Percentiles rank a stretch among this genome's conserved stretches.
Evolutionary conservation across 306 rosid species (phyloP).

Genomic region (Vigna nakashimae): DNA sequence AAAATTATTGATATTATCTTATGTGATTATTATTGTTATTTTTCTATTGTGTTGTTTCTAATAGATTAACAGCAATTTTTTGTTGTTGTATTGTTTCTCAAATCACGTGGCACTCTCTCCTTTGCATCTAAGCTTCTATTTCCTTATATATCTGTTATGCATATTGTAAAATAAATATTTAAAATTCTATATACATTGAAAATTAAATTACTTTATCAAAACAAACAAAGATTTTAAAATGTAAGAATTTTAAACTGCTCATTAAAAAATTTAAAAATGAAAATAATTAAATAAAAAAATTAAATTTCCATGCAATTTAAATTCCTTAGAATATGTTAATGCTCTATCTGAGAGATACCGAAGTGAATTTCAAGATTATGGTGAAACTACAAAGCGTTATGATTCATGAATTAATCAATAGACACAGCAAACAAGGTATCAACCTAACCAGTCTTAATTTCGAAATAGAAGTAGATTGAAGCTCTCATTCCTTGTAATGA

Average conservation of each 20-base stretch:
- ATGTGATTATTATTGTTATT: too few species aligned
- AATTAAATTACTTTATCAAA: neutral
- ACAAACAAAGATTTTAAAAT: neutral
- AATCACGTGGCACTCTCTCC: too few species aligned
- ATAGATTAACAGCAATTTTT: too few species aligned
- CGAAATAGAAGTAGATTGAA: conserved; percentile 25
- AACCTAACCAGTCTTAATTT: conserved; percentile 23
- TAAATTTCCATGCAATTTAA: neutral
- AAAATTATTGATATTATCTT: too few species aligned
- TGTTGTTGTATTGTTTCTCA: too few species aligned
- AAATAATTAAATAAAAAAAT: neutral
- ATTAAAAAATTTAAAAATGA: neutral
- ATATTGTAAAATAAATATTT: neutral
- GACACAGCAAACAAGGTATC: conserved; percentile 3
- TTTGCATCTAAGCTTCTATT: neutral
- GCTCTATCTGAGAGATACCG: neutral
- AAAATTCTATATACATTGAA: neutral
- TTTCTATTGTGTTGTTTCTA: too few species aligned
- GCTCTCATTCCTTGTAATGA: neutral
- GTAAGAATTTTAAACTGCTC: neutral
- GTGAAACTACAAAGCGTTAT: conserved; percentile 25
- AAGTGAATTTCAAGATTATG: conserved; percentile 30
- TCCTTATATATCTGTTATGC: neutral
- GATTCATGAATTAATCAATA: conserved; percentile 14
- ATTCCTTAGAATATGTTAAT: neutral